Conservation (phyloP, 345 rosid species). For the Populus simonii region DNA sequence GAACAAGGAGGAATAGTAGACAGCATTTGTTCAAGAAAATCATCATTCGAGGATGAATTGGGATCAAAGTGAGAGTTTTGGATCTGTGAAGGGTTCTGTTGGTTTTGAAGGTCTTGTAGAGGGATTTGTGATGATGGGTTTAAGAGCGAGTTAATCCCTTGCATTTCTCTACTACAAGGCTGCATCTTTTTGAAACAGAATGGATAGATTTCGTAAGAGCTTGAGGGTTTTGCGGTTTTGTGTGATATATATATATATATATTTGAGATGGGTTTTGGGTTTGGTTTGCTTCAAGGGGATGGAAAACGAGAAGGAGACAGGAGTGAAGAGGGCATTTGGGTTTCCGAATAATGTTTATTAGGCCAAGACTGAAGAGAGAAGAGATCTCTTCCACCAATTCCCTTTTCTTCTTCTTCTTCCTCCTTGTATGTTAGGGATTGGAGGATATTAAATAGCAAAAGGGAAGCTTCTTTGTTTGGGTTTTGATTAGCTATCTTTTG, state of each 20-base stretch:
- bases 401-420: no score
- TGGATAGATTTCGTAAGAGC: no score
- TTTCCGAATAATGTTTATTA: neutral
- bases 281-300: neutral
- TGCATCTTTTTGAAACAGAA: constrained; percentile 21
- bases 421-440: neutral
- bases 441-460: constrained; percentile 2
- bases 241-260: no score
- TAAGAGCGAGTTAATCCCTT: constrained; percentile 28
- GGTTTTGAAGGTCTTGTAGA: constrained; percentile 16
- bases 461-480: neutral
- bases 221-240: no score
- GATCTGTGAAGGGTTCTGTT: constrained; percentile 22
- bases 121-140: constrained; percentile 17
- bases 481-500: neutral
- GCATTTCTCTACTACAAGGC: constrained; percentile 47
- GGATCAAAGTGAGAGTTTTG: constrained; percentile 41
- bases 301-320: neutral
- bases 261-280: no score
- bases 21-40: constrained; percentile 79
- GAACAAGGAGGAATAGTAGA: constrained; percentile 61
- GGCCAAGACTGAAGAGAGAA: neutral
- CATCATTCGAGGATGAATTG: constrained; percentile 44
- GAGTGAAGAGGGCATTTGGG: neutral
- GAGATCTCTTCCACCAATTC: no score